Percentiles rank a stretch among this genome's conserved stretches.
These are phyloP conservation scores for Cenchrus fungigraminus DNA, from an alignment of 176 grass and related monocot species.

Conservation along the genomic window DNA sequence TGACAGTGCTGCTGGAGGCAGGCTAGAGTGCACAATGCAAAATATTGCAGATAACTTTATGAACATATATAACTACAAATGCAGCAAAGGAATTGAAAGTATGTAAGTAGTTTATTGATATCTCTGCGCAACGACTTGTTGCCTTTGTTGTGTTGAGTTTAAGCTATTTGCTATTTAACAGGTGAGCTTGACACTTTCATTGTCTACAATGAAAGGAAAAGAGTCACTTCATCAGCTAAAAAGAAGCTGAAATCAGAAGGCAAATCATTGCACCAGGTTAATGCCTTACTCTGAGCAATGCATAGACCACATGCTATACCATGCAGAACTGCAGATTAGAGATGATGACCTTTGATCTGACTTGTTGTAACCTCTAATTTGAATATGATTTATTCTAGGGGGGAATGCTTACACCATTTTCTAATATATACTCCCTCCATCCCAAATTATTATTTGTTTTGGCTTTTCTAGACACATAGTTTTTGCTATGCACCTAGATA, in stretches of 20 bases:
- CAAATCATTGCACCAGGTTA: slow-evolving; percentile 88
- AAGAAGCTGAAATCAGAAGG: slow-evolving; percentile 86
- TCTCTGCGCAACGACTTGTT: background rate
- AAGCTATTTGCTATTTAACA: slow-evolving; percentile 46
- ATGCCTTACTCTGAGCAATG: background rate
- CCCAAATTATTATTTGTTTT: too few relatives aligned
- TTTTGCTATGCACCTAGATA: too few relatives aligned
- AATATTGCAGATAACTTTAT: slow-evolving; percentile 91
- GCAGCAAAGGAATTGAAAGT: slow-evolving; percentile 86
- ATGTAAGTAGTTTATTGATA: slow-evolving; percentile 48
- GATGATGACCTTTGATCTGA: background rate
- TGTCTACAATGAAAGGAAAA: slow-evolving; percentile 96
- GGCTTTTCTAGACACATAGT: too few relatives aligned
- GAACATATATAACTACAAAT: slow-evolving; percentile 71
- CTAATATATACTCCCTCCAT: too few relatives aligned
- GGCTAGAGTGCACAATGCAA: slow-evolving; percentile 99
- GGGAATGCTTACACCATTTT: background rate
- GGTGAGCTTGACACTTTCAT: slow-evolving; percentile 87
- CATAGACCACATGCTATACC: slow-evolving; percentile 14
- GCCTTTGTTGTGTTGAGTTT: slow-evolving; percentile 23
- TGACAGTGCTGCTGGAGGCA: slow-evolving; percentile 74
- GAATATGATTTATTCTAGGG: background rate
- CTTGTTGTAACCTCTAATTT: slow-evolving; percentile 8
- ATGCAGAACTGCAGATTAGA: slow-evolving; percentile 7
- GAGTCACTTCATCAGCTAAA: slow-evolving; percentile 97